Evolutionary conservation across 2,329 filamentous ascomycete genomes (phyloP).

Genomic region (Alternaria sp.): DNA sequence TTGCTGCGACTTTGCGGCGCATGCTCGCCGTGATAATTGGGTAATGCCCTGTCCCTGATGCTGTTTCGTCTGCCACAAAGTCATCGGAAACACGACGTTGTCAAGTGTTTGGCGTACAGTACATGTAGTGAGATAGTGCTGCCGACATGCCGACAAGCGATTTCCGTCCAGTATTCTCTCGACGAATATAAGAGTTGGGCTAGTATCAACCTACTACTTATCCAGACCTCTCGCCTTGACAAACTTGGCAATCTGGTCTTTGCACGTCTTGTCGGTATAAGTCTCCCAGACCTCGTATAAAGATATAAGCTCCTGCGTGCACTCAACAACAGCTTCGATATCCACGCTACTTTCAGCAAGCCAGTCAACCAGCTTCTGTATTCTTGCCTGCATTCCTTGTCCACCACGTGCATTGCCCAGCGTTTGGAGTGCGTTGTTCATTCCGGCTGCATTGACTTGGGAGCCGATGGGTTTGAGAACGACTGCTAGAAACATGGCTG

Average conservation of each 20-base stretch:
- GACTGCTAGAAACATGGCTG: conserved; percentile 83
- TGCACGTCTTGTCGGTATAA: conserved; percentile 70
- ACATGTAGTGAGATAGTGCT: not conserved
- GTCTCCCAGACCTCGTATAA: conserved; percentile 80
- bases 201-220: conserved; percentile 53
- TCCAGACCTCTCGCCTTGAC: conserved; percentile 67
- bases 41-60: conserved; percentile 4
- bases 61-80: conserved; percentile 10
- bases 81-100: conserved; percentile 7
- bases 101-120: not conserved
- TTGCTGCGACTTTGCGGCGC: conserved; percentile 19
- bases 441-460: conserved; percentile 54
- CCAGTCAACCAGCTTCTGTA: conserved; percentile 78
- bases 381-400: conserved; percentile 59
- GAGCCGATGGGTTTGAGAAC: conserved; percentile 74
- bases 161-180: not conserved
- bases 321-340: conserved; percentile 84
- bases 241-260: conserved; percentile 69
- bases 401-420: conserved; percentile 44
- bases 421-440: conserved; percentile 51
- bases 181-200: not conserved
- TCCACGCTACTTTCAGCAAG: conserved; percentile 86
- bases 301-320: conserved; percentile 89
- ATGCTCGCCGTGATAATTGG: conserved; percentile 1
- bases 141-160: not conserved